Evolutionary conservation across 1,284 basidiomycete species (phyloP), one percentile per base, ranked within the genome.

Genomic region (Pholiota adiposa): DNA sequence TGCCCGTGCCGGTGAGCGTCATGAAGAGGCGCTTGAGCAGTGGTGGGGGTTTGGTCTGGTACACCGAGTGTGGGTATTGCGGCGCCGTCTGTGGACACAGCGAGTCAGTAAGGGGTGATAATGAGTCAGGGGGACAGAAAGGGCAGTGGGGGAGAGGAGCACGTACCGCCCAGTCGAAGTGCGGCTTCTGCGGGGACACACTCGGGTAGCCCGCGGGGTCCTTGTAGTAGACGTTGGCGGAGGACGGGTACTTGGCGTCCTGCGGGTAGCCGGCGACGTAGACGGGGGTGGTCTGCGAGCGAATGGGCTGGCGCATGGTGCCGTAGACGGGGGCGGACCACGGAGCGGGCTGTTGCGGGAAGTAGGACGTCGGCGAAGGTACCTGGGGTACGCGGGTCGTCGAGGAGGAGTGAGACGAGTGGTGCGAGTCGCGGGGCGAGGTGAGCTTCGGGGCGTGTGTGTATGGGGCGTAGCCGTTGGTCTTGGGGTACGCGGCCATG

Each of bases 11-110:
- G 53, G 63, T 69, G 21, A 70, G 56, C 25, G 65, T 61, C 54
- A 63, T 63, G 57, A 72, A 72, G 40, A 72, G 36, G 9, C 70
- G 66, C 53, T 69, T 70, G 44, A 72, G 63, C 7, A 72, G 60
- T 0, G 70, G 70, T 5, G 61, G 65, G n/a, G 63, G 70, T 36
- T 69, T 70, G 46, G 58, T 49, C 49, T 66, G 63, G 46, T 70
- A 69, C 44, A 62, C 58, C 1, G 68, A 65, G 59, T 68, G 61
- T 27, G 68, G 69, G 12, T 65, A 58, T 51, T 70, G 69, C 12
- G 68, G 69, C 12, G 65, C 63, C 34, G 62, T 65, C 69, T 70
- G 58, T 31, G 51, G 25, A 40, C 16, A 36, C 29, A 6, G 29
- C 11, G 11, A 49, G 58, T 62, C n/a, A 64, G 46, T 54, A 12